Evolutionary conservation across 2,329 filamentous ascomycete species (phyloP).

Genomic region (Monilinia laxa): DNA sequence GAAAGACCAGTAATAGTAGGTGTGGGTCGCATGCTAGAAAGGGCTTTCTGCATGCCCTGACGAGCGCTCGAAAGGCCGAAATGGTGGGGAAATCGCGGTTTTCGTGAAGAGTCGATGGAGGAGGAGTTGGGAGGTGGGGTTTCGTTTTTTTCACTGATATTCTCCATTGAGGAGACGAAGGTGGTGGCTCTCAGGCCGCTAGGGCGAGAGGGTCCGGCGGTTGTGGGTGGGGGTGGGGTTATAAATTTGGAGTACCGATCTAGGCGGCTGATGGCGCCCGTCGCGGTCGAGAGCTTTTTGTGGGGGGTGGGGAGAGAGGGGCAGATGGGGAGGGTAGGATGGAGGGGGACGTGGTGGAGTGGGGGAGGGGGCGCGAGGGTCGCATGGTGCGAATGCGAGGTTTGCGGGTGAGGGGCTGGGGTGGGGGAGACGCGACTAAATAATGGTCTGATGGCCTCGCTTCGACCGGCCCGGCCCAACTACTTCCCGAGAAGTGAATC

Average conservation of each 20-base stretch:
- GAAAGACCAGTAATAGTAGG: neutral
- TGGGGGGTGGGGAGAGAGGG: neutral
- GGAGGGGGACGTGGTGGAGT: neutral
- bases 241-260: neutral
- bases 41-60: neutral
- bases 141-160: neutral
- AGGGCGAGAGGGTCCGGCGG: neutral
- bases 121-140: neutral
- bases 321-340: neutral
- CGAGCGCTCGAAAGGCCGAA: neutral
- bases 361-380: neutral
- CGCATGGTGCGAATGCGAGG: neutral
- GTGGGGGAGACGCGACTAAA: neutral
- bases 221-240: too few species aligned
- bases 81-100: neutral
- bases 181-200: neutral
- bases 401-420: neutral
- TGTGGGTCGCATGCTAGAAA: neutral
- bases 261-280: constrained; percentile 5
- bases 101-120: neutral
- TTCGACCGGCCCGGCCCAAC: neutral
- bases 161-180: neutral
- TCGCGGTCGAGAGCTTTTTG: neutral
- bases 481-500: neutral
- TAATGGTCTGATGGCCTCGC: neutral